These are phyloP conservation scores for Metschnikowia rubicola DNA, from an alignment of 805 yeast genomes.

Conservation along the genomic window DNA sequence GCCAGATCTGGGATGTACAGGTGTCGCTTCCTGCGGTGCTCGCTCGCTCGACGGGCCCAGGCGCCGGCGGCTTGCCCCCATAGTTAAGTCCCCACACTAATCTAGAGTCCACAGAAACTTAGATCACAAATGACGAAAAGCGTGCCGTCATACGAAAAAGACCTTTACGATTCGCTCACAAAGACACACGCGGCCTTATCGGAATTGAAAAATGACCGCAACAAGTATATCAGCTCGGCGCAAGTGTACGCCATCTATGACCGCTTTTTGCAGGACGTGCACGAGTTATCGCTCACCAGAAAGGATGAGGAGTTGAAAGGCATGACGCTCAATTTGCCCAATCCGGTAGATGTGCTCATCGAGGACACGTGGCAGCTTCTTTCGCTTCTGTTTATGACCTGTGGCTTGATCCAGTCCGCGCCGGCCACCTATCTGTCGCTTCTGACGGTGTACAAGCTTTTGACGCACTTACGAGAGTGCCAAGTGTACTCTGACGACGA, in stretches of 20 bases:
- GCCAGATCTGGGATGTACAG: neutral
- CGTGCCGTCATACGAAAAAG: constrained; percentile 37
- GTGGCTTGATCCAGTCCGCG: constrained; percentile 85
- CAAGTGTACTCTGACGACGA: constrained; percentile 83
- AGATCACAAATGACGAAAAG: constrained; percentile 13
- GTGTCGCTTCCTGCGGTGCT: neutral
- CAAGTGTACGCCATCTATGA: constrained; percentile 63
- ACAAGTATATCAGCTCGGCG: constrained; percentile 61
- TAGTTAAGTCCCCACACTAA: neutral
- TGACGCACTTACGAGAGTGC: constrained; percentile 78
- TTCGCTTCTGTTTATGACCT: constrained; percentile 83
- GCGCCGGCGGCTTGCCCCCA: neutral
- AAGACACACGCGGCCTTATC: constrained; percentile 27
- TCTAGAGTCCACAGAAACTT: neutral
- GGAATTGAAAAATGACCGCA: constrained; percentile 56
- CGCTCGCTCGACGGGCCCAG: too few relatives aligned
- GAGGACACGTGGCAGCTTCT: constrained; percentile 90
- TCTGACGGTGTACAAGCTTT: constrained; percentile 77
- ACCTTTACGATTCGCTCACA: constrained; percentile 27
- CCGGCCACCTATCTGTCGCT: constrained; percentile 93
- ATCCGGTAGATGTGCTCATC: constrained; percentile 64
- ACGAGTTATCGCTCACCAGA: constrained; percentile 52
- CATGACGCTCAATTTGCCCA: constrained; percentile 37
- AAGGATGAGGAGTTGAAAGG: constrained; percentile 43
- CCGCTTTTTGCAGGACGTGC: constrained; percentile 51